Percentiles rank a stretch among this genome's conserved stretches.
Conservation (phyloP, 2,329 filamentous ascomycete genomes). For the Colletotrichum endophyticum region DNA sequence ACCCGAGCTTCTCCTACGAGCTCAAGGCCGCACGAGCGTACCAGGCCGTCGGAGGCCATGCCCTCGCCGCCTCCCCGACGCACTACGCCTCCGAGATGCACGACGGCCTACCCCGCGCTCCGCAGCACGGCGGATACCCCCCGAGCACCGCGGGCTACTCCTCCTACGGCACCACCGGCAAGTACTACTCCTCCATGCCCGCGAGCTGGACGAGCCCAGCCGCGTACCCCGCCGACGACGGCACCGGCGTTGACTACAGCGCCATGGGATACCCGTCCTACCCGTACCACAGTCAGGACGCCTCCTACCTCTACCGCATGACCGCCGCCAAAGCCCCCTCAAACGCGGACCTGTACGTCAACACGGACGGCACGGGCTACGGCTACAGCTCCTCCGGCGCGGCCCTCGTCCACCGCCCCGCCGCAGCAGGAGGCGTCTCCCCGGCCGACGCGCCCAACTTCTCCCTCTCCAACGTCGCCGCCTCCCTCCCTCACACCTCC, state of each 20-base stretch:
- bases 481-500: conserved; percentile 38
- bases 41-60: conserved; percentile 29
- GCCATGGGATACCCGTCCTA: conserved; percentile 36
- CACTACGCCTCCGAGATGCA: conserved; percentile 38
- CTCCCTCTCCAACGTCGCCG: conserved; percentile 45
- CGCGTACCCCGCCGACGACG: conserved; percentile 39
- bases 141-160: conserved; percentile 31
- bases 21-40: conserved; percentile 39
- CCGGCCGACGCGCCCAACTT: conserved; percentile 38
- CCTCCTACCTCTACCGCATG: conserved; percentile 34
- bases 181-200: conserved; percentile 37
- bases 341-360: conserved; percentile 37
- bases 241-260: conserved; percentile 38
- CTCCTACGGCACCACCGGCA: conserved; percentile 29
- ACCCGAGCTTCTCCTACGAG: conserved; percentile 40
- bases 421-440: conserved; percentile 20
- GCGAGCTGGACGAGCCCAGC: conserved; percentile 32
- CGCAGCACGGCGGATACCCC: conserved; percentile 26
- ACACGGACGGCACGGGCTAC: conserved; percentile 34
- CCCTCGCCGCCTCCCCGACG: conserved; percentile 28
- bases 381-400: conserved; percentile 31
- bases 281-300: conserved; percentile 38
- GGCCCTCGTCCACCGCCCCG: conserved; percentile 39
- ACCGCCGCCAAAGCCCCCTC: conserved; percentile 26
- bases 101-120: conserved; percentile 27